Percentiles rank a stretch among this genome's conserved stretches.
These are phyloP conservation scores for Didymella keratinophila DNA, from an alignment of 2,329 filamentous ascomycete species.

Conservation along the genomic window DNA sequence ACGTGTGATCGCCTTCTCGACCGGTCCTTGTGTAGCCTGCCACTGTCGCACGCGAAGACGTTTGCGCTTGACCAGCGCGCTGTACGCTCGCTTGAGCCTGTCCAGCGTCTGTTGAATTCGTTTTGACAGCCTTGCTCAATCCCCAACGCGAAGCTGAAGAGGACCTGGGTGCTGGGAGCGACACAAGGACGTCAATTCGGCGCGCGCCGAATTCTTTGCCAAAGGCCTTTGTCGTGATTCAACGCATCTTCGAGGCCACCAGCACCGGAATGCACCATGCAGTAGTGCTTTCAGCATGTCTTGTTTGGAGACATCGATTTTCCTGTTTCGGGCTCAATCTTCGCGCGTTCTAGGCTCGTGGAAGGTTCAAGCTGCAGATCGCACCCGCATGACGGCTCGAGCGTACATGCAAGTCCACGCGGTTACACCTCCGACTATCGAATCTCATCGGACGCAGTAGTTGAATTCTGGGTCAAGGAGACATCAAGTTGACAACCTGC, in stretches of 20 bases:
- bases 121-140: background rate
- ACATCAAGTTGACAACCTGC: background rate
- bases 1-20: conserved; percentile 6
- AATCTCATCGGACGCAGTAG: background rate
- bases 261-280: background rate
- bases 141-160: background rate
- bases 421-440: background rate
- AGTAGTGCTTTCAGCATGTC: conserved; percentile 4
- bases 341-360: conserved; percentile 13
- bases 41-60: conserved; percentile 12
- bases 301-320: conserved; percentile 1
- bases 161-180: background rate
- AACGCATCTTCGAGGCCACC: background rate
- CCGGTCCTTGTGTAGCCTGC: conserved; percentile 15
- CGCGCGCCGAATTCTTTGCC: background rate
- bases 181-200: background rate
- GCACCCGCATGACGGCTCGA: background rate
- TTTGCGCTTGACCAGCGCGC: conserved; percentile 13
- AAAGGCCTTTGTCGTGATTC: conserved; percentile 1
- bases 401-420: conserved; percentile 1
- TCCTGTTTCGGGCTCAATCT: conserved; percentile 4
- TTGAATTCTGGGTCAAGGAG: background rate
- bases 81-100: conserved; percentile 5
- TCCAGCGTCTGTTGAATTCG: background rate
- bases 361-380: conserved; percentile 5